A percentile compares a stretch with the other conserved stretches of the same genome.
phyloP scores from a whole-genome alignment of 192 early-diverging fungal species.

The Mortierella hygrophila region DNA sequence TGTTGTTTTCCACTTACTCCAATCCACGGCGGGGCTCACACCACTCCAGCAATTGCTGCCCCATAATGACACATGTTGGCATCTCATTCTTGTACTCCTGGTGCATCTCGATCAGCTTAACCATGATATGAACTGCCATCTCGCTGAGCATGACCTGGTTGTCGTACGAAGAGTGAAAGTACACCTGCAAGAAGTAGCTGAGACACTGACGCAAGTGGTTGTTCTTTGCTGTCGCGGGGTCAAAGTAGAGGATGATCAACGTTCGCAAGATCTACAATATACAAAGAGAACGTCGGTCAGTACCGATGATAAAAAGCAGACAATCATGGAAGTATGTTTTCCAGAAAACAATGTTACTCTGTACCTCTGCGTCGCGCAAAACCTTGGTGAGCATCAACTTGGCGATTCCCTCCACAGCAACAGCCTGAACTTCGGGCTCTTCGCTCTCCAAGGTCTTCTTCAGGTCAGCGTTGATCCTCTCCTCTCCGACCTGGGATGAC shows the following conservation, averaged over 20 bases:
- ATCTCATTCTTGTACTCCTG: constrained; percentile 54
- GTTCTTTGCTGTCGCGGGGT: constrained; percentile 76
- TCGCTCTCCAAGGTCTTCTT: constrained; percentile 68
- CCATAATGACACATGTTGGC: constrained; percentile 71
- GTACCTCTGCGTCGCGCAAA: constrained; percentile 58
- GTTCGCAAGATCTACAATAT: constrained; percentile 72
- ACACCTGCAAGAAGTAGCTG: constrained; percentile 91
- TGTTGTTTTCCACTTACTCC: constrained; percentile 58
- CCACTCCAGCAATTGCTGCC: constrained; percentile 84
- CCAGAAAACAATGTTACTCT: too few species aligned
- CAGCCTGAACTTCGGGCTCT: constrained; percentile 72
- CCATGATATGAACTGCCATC: constrained; percentile 58
- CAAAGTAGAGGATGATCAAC: constrained; percentile 87
- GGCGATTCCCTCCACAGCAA: constrained; percentile 82
- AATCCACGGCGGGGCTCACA: constrained; percentile 76
- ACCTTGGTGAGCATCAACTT: constrained; percentile 72
- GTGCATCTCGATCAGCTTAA: constrained; percentile 26
- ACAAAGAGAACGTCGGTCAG: not conserved
- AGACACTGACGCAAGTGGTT: constrained; percentile 85
- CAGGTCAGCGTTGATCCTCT: constrained; percentile 64
- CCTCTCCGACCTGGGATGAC: constrained; percentile 51
- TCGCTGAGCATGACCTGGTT: constrained; percentile 78
- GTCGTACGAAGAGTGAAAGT: constrained; percentile 78
- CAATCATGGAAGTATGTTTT: not conserved
- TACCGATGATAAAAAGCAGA: not conserved